Evolutionary conservation across 208 protist genomes (phyloP).

Genomic region (Wallacemonas rigidus): DNA sequence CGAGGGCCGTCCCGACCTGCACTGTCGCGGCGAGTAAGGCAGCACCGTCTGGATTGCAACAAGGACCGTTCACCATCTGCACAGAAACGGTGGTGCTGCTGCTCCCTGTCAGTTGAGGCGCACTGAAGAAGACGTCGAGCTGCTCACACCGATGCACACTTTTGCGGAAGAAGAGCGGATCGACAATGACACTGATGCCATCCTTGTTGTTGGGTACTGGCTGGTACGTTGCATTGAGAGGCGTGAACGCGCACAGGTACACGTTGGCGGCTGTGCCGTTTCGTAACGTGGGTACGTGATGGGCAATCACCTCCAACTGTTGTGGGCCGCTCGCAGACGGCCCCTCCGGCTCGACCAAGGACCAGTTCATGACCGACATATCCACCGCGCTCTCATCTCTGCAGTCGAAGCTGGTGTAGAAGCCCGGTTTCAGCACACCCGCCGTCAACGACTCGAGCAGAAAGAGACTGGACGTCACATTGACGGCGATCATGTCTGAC

Average conservation of each 20-base stretch:
- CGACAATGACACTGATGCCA: constrained; percentile 13
- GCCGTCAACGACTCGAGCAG: constrained; percentile 21
- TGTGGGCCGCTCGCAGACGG: neutral
- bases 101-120: constrained; percentile 4
- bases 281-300: neutral
- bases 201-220: constrained; percentile 1
- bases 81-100: constrained; percentile 6
- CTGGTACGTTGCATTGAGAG: constrained; percentile 20
- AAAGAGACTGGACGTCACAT: constrained; percentile 21
- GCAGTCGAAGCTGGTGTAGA: constrained; percentile 22
- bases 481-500: constrained; percentile 15
- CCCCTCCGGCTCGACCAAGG: neutral
- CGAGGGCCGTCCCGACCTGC: neutral
- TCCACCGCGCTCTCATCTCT: neutral
- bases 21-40: neutral
- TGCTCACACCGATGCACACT: constrained; percentile 16
- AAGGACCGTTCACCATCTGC: constrained; percentile 4
- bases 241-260: constrained; percentile 23
- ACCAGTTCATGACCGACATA: constrained; percentile 11
- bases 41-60: neutral
- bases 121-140: constrained; percentile 22
- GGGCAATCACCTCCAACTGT: neutral
- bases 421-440: constrained; percentile 20
- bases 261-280: neutral
- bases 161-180: constrained; percentile 18